Conservation (phyloP, 2,329 filamentous ascomycete species). For the Albophoma yamanashiensis region DNA sequence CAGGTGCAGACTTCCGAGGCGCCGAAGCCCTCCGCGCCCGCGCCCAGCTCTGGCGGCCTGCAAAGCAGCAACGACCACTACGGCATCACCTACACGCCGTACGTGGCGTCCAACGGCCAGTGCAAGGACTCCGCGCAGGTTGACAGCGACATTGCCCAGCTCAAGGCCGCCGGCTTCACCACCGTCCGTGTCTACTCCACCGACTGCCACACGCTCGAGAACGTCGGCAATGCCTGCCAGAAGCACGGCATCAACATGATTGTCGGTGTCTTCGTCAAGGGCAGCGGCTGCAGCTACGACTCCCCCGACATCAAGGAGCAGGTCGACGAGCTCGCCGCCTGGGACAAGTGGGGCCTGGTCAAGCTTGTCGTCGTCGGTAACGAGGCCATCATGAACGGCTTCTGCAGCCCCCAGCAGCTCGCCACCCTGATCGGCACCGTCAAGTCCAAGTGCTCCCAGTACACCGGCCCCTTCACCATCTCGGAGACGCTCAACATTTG, state of each 20-base stretch:
- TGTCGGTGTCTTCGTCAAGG: slow-evolving; percentile 77
- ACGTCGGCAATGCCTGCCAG: slow-evolving; percentile 60
- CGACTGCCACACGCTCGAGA: slow-evolving; percentile 74
- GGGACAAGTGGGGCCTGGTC: slow-evolving; percentile 66
- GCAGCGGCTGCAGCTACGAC: slow-evolving; percentile 45
- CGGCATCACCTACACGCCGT: slow-evolving; percentile 76
- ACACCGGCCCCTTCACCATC: slow-evolving; percentile 68
- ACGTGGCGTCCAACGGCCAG: slow-evolving; percentile 39
- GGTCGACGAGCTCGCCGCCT: slow-evolving; percentile 60
- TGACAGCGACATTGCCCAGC: slow-evolving; percentile 45
- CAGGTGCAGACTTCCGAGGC: slow-evolving; percentile 4
- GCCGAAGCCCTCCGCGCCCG: not conserved
- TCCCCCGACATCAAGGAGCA: slow-evolving; percentile 58
- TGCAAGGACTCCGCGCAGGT: slow-evolving; percentile 58
- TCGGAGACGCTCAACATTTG: slow-evolving; percentile 77
- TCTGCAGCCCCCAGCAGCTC: slow-evolving; percentile 54
- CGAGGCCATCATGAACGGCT: slow-evolving; percentile 73
- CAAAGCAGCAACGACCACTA: slow-evolving; percentile 44
- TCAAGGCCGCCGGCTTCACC: slow-evolving; percentile 57
- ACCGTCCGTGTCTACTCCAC: slow-evolving; percentile 79
- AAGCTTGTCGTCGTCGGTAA: slow-evolving; percentile 81
- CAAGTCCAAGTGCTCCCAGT: slow-evolving; percentile 60
- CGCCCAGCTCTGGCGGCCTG: slow-evolving; percentile 18
- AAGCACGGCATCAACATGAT: slow-evolving; percentile 66
- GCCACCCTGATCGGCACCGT: slow-evolving; percentile 57